A percentile compares a stretch with the other conserved stretches of the same genome.
Evolutionary conservation across 129 eudicot genomes (phyloP).

Genomic region (Saposhnikovia divaricata): DNA sequence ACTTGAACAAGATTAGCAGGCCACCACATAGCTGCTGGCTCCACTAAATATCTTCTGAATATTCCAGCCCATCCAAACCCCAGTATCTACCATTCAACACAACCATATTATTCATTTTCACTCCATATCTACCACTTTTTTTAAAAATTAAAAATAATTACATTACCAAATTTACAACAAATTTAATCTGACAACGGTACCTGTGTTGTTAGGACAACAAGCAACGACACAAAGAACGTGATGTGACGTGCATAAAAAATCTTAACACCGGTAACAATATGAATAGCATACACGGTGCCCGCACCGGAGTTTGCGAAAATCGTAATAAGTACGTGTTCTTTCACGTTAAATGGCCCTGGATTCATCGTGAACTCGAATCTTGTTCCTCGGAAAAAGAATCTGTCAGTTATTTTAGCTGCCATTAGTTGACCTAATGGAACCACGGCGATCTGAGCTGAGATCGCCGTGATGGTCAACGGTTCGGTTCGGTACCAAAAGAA

Average conservation of each 20-base stretch:
- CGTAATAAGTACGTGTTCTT: conserved; percentile 85
- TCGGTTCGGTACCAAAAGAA: conserved; percentile 96
- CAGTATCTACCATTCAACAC: conserved; percentile 54
- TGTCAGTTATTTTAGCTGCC: conserved; percentile 72
- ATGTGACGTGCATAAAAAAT: conserved; percentile 63
- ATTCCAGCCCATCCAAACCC: conserved; percentile 99
- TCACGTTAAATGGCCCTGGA: conserved; percentile 93
- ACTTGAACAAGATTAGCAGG: conserved; percentile 95
- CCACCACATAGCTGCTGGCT: conserved; percentile 99
- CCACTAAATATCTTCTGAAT: conserved; percentile 77
- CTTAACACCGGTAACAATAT: conserved; percentile 81
- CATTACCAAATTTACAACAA: too few species aligned
- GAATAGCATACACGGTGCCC: conserved; percentile 86
- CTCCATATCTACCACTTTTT: background rate
- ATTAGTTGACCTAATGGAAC: conserved; percentile 89
- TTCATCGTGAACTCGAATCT: conserved; percentile 77
- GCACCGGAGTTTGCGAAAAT: conserved; percentile 95
- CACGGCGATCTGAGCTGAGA: conserved; percentile 92
- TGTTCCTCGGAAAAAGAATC: conserved; percentile 50
- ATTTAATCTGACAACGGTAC: conserved; percentile 15
- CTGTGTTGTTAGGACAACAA: conserved; percentile 87
- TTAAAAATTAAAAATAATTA: background rate
- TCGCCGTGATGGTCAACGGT: conserved; percentile 85
- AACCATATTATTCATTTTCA: background rate
- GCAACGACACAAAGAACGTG: conserved; percentile 67